These are phyloP conservation scores for Allium cepa DNA, from an alignment of 106 monocot species.

Conservation along the genomic window DNA sequence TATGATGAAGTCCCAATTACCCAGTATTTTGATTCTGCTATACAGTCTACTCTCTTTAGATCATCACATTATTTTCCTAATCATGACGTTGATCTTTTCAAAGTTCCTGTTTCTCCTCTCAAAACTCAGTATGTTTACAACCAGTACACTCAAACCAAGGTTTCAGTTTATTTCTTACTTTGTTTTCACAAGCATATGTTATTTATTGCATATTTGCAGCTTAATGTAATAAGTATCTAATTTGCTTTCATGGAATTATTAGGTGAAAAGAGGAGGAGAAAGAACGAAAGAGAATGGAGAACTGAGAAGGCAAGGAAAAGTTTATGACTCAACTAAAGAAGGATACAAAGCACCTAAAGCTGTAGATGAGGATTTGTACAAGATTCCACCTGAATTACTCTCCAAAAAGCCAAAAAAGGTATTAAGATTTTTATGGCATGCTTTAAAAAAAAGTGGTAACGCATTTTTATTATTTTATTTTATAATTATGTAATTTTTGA, in stretches of 20 bases:
- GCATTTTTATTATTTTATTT: too few species aligned
- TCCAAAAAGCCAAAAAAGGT: slow-evolving; percentile 28
- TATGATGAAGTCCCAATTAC: not conserved
- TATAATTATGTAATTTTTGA: too few species aligned
- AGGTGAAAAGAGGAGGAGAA: slow-evolving; percentile 1
- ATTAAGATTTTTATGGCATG: not conserved
- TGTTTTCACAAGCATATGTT: not conserved
- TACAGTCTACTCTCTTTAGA: slow-evolving; percentile 20
- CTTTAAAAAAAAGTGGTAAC: too few species aligned
- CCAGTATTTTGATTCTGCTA: slow-evolving; percentile 24
- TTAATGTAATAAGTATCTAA: not conserved
- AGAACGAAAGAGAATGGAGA: slow-evolving; percentile 1
- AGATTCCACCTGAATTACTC: slow-evolving; percentile 35
- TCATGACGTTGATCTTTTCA: slow-evolving; percentile 14
- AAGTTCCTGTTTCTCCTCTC: slow-evolving; percentile 8
- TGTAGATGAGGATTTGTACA: slow-evolving; percentile 44
- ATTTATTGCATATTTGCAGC: not conserved
- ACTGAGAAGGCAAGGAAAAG: slow-evolving; percentile 20
- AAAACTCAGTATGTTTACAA: not conserved
- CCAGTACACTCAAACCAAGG: not conserved
- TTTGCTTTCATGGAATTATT: not conserved
- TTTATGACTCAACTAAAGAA: not conserved
- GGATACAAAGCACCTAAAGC: slow-evolving; percentile 10
- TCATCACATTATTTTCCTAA: not conserved
- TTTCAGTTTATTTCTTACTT: not conserved